These are phyloP conservation scores for Lithospermum erythrorhizon DNA, from an alignment of 257 asterid species.

Conservation along the genomic window DNA sequence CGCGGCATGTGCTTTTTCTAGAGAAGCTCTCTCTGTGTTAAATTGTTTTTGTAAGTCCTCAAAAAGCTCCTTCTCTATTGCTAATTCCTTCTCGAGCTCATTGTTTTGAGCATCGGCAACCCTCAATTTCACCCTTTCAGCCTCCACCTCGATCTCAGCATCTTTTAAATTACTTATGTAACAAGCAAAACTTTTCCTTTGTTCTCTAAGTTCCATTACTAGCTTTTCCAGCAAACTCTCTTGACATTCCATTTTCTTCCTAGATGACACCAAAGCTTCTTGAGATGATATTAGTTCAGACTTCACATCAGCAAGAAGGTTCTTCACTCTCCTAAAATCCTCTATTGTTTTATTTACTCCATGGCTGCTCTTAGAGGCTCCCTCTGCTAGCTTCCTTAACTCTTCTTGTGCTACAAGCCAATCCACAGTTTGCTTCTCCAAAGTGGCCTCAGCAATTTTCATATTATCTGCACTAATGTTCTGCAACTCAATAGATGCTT, in stretches of 20 bases:
- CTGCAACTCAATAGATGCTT: constrained; percentile 25
- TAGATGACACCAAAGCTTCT: constrained; percentile 46
- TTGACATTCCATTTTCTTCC: constrained; percentile 45
- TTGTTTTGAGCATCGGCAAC: constrained; percentile 54
- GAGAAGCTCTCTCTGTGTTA: constrained; percentile 35
- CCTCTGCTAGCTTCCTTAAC: constrained; percentile 48
- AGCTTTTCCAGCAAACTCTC: constrained; percentile 45
- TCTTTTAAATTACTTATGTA: constrained; percentile 48
- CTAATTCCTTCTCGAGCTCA: constrained; percentile 53
- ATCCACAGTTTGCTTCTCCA: constrained; percentile 67
- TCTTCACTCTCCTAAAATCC: constrained; percentile 59
- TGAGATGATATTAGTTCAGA: constrained; percentile 62
- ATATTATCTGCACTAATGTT: constrained; percentile 43
- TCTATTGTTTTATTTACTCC: constrained; percentile 44
- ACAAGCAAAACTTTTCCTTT: constrained; percentile 38
- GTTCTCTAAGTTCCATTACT: constrained; percentile 55
- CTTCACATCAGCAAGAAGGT: constrained; percentile 61
- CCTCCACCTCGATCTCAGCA: constrained; percentile 58
- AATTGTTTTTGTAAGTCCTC: constrained; percentile 41
- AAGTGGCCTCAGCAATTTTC: constrained; percentile 38
- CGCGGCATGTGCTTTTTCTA: constrained; percentile 39
- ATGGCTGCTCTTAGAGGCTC: constrained; percentile 35
- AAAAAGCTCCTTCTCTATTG: constrained; percentile 52
- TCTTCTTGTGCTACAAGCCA: constrained; percentile 70
- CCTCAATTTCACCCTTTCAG: constrained; percentile 50